A percentile compares a stretch with the other conserved stretches of the same genome.
These are phyloP conservation scores for Lepiota brunneoincarnata DNA, from an alignment of 768 basidiomycete genomes.

Conservation along the genomic window DNA sequence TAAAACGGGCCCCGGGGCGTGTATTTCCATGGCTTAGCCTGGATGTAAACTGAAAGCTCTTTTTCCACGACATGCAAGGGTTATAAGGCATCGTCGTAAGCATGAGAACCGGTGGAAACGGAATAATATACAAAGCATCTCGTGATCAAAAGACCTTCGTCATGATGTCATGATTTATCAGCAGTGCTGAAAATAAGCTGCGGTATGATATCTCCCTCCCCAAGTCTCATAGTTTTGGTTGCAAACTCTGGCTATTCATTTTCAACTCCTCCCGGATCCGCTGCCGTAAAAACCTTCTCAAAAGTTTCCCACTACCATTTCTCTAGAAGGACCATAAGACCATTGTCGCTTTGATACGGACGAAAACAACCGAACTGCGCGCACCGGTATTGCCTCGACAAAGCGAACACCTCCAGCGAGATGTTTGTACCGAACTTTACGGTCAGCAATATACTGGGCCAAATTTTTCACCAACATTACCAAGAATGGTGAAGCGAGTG, in stretches of 20 bases:
- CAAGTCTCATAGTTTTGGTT: too few relatives aligned
- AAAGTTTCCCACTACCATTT: conserved; percentile 55
- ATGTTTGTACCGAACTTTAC: conserved; percentile 50
- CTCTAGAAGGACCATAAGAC: conserved; percentile 26
- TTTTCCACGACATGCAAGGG: too few relatives aligned
- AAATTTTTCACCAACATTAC: conserved; percentile 32
- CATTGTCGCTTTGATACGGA: neutral
- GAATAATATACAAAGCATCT: too few relatives aligned
- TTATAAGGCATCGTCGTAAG: too few relatives aligned
- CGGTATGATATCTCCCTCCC: too few relatives aligned
- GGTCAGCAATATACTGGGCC: conserved; percentile 46
- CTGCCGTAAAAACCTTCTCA: conserved; percentile 38
- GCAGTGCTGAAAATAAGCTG: too few relatives aligned
- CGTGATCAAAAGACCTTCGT: too few relatives aligned
- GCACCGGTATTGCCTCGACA: conserved; percentile 31
- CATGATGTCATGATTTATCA: too few relatives aligned
- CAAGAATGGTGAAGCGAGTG: neutral
- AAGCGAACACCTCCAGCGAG: conserved; percentile 40
- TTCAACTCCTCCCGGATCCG: conserved; percentile 20
- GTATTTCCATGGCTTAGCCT: conserved; percentile 26
- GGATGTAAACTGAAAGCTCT: neutral
- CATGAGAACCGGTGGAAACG: too few relatives aligned
- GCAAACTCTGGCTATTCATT: neutral
- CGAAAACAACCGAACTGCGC: neutral
- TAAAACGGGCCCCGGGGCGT: conserved; percentile 24